A percentile compares a stretch with the other conserved stretches of the same genome.
These are phyloP conservation scores for Oryza australiensis DNA, from an alignment of 176 grass and related monocot genomes.

Conservation along the genomic window DNA sequence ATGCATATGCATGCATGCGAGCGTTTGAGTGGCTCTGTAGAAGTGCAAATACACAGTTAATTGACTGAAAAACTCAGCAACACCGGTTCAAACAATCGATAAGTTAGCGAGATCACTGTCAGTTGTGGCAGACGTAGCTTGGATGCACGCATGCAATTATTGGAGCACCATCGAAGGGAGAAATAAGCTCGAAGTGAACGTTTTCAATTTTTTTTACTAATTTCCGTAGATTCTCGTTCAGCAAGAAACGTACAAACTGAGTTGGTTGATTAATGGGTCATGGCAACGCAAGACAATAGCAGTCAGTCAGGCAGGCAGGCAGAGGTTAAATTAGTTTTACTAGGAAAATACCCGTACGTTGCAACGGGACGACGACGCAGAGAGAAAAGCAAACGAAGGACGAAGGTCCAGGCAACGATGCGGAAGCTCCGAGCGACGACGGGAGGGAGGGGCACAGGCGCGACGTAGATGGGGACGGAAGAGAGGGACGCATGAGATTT, in stretches of 20 bases:
- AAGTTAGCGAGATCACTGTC: background rate
- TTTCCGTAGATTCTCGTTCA: background rate
- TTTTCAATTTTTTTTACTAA: background rate
- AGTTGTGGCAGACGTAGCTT: background rate
- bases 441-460: too few species aligned
- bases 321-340: background rate
- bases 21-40: too few species aligned
- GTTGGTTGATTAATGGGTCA: background rate
- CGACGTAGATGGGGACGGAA: too few species aligned
- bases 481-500: too few species aligned
- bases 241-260: slow-evolving; percentile 3
- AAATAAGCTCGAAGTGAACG: background rate
- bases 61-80: background rate
- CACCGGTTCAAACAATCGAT: background rate
- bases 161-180: background rate
- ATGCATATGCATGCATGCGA: too few species aligned
- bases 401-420: too few species aligned
- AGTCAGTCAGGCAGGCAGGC: background rate
- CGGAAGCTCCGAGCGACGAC: too few species aligned
- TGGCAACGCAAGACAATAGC: background rate
- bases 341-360: too few species aligned
- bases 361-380: too few species aligned
- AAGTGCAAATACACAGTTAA: background rate
- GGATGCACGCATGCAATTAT: background rate
- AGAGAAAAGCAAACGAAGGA: too few species aligned